Evolutionary conservation across 768 basidiomycete genomes (phyloP).

Genomic region (Agrocybe praecox): DNA sequence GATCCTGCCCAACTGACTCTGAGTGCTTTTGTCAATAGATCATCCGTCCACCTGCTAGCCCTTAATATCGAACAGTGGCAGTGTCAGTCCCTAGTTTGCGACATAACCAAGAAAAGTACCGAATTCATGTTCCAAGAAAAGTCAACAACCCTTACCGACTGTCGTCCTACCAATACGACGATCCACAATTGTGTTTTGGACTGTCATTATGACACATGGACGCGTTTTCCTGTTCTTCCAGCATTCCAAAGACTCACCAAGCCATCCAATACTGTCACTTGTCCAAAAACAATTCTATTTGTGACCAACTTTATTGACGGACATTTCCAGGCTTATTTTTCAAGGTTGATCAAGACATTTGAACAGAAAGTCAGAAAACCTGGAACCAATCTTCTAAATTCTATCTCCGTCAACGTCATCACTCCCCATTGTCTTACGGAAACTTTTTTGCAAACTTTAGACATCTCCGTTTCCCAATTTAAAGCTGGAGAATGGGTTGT

Average conservation of each 20-base stretch:
- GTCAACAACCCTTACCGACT: conserved; percentile 22
- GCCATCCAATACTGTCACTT: conserved; percentile 23
- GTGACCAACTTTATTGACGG: no score
- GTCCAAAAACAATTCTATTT: conserved; percentile 13
- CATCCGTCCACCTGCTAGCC: no score
- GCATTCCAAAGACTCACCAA: conserved; percentile 49
- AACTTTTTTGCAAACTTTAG: no score
- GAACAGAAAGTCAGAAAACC: no score
- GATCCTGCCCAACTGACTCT: no score
- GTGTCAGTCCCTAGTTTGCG: conserved; percentile 46
- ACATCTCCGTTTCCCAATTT: conserved; percentile 19
- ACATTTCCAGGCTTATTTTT: no score
- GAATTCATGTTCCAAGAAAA: conserved; percentile 58
- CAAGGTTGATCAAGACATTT: no score
- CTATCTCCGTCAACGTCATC: no score
- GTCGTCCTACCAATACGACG: conserved; percentile 19
- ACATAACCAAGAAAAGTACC: conserved; percentile 57
- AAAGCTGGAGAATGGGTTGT: conserved; percentile 64
- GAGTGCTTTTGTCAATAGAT: no score
- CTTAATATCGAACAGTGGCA: conserved; percentile 49
- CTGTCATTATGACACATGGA: conserved; percentile 61
- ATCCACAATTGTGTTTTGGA: conserved; percentile 55
- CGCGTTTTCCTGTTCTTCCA: conserved; percentile 58
- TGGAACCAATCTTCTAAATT: no score
- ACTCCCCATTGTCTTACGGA: no score